Evolutionary conservation across 2,329 filamentous ascomycete species (phyloP), one percentile per base, ranked within the genome.

Genomic region (Sphaerulina vaccinii): DNA sequence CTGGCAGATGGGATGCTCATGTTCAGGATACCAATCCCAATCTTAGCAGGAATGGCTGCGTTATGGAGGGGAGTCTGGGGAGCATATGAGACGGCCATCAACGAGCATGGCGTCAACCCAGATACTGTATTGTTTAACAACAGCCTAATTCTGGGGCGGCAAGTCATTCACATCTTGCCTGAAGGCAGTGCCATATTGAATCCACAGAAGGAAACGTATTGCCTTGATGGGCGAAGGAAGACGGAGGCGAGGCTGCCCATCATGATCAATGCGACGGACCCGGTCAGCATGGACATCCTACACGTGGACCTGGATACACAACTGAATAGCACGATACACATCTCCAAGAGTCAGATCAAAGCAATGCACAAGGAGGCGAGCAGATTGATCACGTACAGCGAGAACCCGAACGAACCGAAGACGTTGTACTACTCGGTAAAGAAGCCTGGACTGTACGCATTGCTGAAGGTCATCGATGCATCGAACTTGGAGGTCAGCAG

Each of bases 161-260:
- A 97, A 73, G 95, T 96, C 62, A 92, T 99, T 71, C 93, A 99
- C 68, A 96, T 99, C 65, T 77, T 99, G 49, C 93, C 93, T 1
- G 93, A 99, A 76, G 95, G 95, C 76, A 64, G 91, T 42, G 93
- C 91, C 11, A 79, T 90, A 42, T 77, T 99, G 57, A 99, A 99
- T 65, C 90, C 90, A 0, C 81, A 90, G 40, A 80, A 82, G 52
- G 74, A 79, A n/a, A 81, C 90, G 0, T 93, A 93, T 70, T 99
- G 93, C 70, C 73, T 99, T 41, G 85, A 86, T 51, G 45, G 45
- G 35, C 75, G 77, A 37, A 75, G 80, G 18, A 82, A 79, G 52
- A 77, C 79, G 23, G 75, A 79, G 7, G 80, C 85, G 33, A 77
- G 80, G 45, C 75, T 99, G 23, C 93, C 92, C 1, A 88, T 99